These are phyloP conservation scores for Mucor irregularis DNA, from an alignment of 371 early-diverging fungal species.

Conservation along the genomic window DNA sequence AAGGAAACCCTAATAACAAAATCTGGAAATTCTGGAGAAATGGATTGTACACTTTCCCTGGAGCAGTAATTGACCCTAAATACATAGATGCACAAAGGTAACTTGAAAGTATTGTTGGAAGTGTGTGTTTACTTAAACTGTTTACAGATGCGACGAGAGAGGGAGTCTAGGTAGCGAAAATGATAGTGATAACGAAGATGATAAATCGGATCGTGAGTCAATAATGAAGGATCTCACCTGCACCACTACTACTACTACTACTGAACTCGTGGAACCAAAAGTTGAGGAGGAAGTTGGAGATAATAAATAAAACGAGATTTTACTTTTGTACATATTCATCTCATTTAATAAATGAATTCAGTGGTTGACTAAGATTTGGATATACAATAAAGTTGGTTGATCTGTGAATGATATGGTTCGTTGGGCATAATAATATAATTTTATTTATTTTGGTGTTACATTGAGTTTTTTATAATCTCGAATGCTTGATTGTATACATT, in stretches of 20 bases:
- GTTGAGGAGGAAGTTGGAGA: too few species aligned
- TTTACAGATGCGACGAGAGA: conserved; percentile 12
- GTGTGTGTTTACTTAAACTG: not conserved
- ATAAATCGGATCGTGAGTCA: too few species aligned
- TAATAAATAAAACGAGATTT: too few species aligned
- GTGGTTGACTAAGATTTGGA: too few species aligned
- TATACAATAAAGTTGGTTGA: too few species aligned
- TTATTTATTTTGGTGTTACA: conserved; percentile 38
- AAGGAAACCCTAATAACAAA: conserved; percentile 16
- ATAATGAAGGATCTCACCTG: too few species aligned
- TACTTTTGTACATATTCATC: not conserved
- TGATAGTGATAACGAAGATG: too few species aligned
- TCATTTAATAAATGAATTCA: too few species aligned
- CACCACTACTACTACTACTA: too few species aligned
- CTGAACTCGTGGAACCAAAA: too few species aligned
- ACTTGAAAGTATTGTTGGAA: not conserved
- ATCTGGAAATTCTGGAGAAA: conserved; percentile 34
- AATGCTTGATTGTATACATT: conserved; percentile 85
- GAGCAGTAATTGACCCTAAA: conserved; percentile 38
- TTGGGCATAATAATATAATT: too few species aligned
- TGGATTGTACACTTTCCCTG: conserved; percentile 50
- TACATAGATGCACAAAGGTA: conserved; percentile 28
- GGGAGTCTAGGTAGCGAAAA: conserved; percentile 9
- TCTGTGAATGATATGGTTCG: too few species aligned
- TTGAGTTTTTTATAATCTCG: conserved; percentile 74